Base-by-base conservation (phyloP, 305 asterid genomes). In the Fraxinus paxiana region DNA sequence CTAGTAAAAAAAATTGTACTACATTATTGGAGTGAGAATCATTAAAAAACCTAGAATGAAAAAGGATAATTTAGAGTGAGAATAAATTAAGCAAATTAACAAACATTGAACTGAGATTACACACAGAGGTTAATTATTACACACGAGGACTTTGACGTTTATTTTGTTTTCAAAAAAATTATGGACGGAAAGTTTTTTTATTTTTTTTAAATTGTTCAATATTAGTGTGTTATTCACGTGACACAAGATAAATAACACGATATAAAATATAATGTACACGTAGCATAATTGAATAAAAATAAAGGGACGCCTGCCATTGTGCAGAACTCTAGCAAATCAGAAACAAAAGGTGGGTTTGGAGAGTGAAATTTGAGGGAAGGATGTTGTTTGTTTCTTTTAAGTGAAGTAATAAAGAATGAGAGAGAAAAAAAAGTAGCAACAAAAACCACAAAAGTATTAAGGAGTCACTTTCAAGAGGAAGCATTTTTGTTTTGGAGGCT, bases 381-480 rank as follows among this genome's bases (percentile, higher is more conserved):
- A 54, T 67, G 82, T 35, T 80, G 78, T 69, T 69, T 84, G 84
- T 83, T 81, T 83, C 86, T 81, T 85, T 85, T 72, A 76, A 84
- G 88, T 38, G 85, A 83, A 83, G 82, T 80, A 37, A 65, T 77
- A 80, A 74, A 87, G 83, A 75, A 33, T 46, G 82, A 77, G 84
- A 80, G 79, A 84, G 79, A 65, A 26, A 28, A 65, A 65, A 65
- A 65, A 28, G 37, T 12, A 26, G 73, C 73, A 12, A 65, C 8
- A 10, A 65, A 83, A 61, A 77, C 85, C 82, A 88, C 81, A 82
- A 88, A 88, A 77, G 88, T 56, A 84, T 88, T 74, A 84, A 82
- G 77, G 74, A 69, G 90, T 87, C 91, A 79, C 77, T 87, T 88
- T 90, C 93, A 79, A 22, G 22, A 85, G 34, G 83, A 84, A 87